Base-by-base conservation (phyloP, 768 basidiomycete genomes). In the Tricholoma matsutake region DNA sequence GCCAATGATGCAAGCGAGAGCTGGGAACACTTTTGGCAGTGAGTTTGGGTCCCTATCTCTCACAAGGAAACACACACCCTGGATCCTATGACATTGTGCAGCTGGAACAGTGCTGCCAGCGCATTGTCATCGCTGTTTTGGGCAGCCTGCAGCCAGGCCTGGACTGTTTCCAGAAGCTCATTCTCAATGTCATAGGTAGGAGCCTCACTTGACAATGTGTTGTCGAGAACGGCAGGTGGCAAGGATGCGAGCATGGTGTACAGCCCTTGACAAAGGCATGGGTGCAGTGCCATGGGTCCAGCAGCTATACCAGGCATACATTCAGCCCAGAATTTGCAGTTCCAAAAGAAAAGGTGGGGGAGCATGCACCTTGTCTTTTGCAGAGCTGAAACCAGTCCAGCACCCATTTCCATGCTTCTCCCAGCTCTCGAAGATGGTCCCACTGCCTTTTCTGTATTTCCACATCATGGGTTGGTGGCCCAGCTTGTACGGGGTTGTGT, bases 361-460 rank as follows among this genome's bases (percentile, higher is more conserved):
- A 32, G 8, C n/a, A n/a, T n/a, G n/a, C n/a, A n/a, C n/a, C n/a
- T n/a, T n/a, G n/a, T n/a, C n/a, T n/a, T n/a, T n/a, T n/a, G n/a
- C n/a, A n/a, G n/a, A n/a, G n/a, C n/a, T n/a, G n/a, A n/a, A n/a
- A n/a, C n/a, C n/a, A n/a, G n/a, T n/a, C n/a, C n/a, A n/a, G n/a
- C n/a, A n/a, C n/a, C n/a, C n/a, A n/a, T n/a, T n/a, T n/a, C n/a
- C n/a, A n/a, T n/a, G n/a, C n/a, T n/a, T n/a, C n/a, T n/a, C n/a
- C n/a, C 55, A 59, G 32, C 37, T 39, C 32, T 39, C 55, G 55
- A 35, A 56, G 55, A 56, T 35, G 11, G 47, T 28, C 10, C 64
- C 61, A 37, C 37, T 37, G 37, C 37, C 37, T 37, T 14, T 37
- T 37, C 37, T 37, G 37, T 37, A 37, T 37, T 9, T 37, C 37